A percentile compares a stretch with the other conserved stretches of the same genome.
phyloP scores from a whole-genome alignment of 495 filamentous ascomycete species.

The Melanomma pulvis-pyrius region DNA sequence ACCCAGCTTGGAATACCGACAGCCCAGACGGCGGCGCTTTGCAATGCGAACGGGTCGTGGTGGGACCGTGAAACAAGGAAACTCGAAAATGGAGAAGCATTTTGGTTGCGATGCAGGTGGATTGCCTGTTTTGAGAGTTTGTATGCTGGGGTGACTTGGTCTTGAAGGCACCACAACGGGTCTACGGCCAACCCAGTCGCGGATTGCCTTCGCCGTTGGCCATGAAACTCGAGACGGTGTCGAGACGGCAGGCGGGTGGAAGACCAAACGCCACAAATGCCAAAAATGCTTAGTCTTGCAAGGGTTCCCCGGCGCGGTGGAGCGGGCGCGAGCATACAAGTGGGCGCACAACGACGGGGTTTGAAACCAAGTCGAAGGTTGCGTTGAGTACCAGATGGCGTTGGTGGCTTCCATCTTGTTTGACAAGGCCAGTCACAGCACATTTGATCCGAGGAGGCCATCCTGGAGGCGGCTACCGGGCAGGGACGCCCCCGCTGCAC shows the following conservation, averaged over 20 bases:
- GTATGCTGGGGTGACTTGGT: background rate
- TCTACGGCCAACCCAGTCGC: background rate
- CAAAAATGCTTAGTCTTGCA: background rate
- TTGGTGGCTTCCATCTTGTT: slow-evolving; percentile 23
- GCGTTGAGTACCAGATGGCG: slow-evolving; percentile 30
- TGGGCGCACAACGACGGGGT: slow-evolving; percentile 7
- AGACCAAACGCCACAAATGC: slow-evolving; percentile 3
- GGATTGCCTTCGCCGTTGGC: background rate
- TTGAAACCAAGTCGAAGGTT: slow-evolving; percentile 19
- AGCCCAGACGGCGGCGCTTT: background rate
- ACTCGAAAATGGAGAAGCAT: background rate
- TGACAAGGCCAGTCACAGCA: slow-evolving; percentile 7
- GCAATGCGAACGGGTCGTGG: slow-evolving; percentile 6
- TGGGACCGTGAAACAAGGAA: slow-evolving; percentile 11
- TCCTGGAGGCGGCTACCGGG: slow-evolving; percentile 16
- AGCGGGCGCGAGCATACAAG: background rate
- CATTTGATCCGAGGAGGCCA: slow-evolving; percentile 9
- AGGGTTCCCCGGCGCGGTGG: background rate
- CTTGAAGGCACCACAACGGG: background rate
- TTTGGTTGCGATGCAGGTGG: background rate
- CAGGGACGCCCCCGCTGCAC: background rate
- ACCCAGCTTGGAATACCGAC: background rate
- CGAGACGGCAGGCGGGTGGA: slow-evolving; percentile 16
- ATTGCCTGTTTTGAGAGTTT: background rate
- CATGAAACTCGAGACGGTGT: background rate